A percentile compares a stretch with the other conserved stretches of the same genome.
Evolutionary conservation across 1,284 basidiomycete species (phyloP).

Genomic region (Schizophyllum amplum): DNA sequence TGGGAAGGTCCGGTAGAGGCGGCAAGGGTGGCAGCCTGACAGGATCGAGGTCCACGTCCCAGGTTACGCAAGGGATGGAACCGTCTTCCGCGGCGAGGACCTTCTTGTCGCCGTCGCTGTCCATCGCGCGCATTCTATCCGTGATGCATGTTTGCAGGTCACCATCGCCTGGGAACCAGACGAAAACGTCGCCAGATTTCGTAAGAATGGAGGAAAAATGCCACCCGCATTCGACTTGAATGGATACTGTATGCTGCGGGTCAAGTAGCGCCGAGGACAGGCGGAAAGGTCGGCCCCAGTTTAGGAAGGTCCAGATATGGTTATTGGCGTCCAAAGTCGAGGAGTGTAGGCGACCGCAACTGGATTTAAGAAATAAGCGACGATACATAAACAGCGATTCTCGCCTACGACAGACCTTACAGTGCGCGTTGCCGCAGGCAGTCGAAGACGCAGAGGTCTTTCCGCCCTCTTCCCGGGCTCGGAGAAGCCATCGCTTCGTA

Average conservation of each 20-base stretch:
- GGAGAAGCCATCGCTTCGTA: conserved; percentile 50
- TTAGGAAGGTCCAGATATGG: conserved; percentile 64
- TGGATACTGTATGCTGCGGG: conserved; percentile 22
- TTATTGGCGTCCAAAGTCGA: conserved; percentile 51
- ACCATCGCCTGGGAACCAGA: conserved; percentile 66
- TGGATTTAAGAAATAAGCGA: too few species aligned
- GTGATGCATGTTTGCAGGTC: conserved; percentile 29
- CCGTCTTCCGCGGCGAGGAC: conserved; percentile 27
- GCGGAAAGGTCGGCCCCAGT: conserved; percentile 67
- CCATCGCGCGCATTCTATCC: conserved; percentile 36
- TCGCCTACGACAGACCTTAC: conserved; percentile 45
- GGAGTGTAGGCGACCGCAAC: conserved; percentile 68
- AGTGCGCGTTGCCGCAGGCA: conserved; percentile 48
- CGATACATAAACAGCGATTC: conserved; percentile 5
- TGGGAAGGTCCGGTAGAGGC: conserved; percentile 31
- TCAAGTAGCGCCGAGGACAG: conserved; percentile 44
- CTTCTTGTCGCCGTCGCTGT: conserved; percentile 30
- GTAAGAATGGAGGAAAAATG: conserved; percentile 63
- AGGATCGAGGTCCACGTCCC: conserved; percentile 48
- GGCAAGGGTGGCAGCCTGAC: conserved; percentile 47
- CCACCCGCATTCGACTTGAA: conserved; percentile 83
- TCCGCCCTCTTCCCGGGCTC: conserved; percentile 39
- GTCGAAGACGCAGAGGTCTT: conserved; percentile 44
- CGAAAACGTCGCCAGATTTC: conserved; percentile 57
- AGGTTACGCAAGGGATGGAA: conserved; percentile 51